phyloP scores from a whole-genome alignment of 2,329 filamentous ascomycete species.

The Scedosporium boydii region DNA sequence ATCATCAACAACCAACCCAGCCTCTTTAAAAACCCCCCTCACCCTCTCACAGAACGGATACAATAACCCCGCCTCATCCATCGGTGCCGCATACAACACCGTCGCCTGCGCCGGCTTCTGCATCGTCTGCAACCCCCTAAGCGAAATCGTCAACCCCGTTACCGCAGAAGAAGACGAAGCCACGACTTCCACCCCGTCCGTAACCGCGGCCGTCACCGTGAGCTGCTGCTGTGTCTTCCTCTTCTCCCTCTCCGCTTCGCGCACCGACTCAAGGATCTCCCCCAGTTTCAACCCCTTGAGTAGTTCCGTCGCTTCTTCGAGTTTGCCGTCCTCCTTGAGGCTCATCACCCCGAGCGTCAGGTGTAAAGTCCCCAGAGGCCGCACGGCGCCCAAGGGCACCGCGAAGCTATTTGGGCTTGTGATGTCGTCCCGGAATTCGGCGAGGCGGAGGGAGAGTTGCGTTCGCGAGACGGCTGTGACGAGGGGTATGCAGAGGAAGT shows the following conservation, averaged over 20 bases:
- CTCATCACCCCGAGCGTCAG: constrained; percentile 83
- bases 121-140: constrained; percentile 53
- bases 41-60: constrained; percentile 49
- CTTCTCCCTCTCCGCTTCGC: constrained; percentile 7
- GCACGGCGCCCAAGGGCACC: constrained; percentile 52
- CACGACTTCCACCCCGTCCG: not conserved
- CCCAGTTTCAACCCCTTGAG: constrained; percentile 27
- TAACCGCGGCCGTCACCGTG: constrained; percentile 5
- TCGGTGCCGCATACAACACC: constrained; percentile 56
- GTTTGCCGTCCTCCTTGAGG: constrained; percentile 39
- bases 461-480: constrained; percentile 49
- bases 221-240: not conserved
- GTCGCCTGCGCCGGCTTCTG: constrained; percentile 44
- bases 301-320: constrained; percentile 31
- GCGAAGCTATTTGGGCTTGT: constrained; percentile 35
- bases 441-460: constrained; percentile 55
- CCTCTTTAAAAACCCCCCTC: constrained; percentile 41
- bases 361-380: constrained; percentile 73
- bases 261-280: constrained; percentile 26
- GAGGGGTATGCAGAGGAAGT: constrained; percentile 71
- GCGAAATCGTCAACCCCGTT: constrained; percentile 29
- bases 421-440: constrained; percentile 51
- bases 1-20: constrained; percentile 48
- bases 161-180: constrained; percentile 9
- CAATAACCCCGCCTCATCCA: constrained; percentile 41